Conservation (phyloP, 2,329 filamentous ascomycete genomes). For the Talaromyces sp. region DNA sequence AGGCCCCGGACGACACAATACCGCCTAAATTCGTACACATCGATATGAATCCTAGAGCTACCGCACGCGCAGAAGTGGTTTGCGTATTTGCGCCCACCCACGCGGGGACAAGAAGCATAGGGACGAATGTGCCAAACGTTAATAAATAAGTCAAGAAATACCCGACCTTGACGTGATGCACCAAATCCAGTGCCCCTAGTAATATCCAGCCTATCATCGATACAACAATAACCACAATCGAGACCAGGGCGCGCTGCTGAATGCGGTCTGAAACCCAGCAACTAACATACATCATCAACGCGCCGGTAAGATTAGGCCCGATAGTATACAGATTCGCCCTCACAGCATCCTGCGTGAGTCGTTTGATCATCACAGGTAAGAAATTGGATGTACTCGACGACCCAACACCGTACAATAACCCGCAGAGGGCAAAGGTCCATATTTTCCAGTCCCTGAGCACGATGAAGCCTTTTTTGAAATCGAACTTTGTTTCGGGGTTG, state of each 20-base stretch:
- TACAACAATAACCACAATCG: slow-evolving; percentile 1
- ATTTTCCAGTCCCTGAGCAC: slow-evolving; percentile 4
- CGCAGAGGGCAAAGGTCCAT: slow-evolving; percentile 9
- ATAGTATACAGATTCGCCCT: slow-evolving; percentile 15
- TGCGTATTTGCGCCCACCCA: slow-evolving; percentile 9
- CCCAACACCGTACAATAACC: slow-evolving; percentile 10
- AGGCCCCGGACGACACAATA: background rate
- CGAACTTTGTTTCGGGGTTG: background rate
- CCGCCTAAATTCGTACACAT: slow-evolving; percentile 7
- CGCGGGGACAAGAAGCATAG: background rate
- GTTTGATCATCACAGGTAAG: slow-evolving; percentile 15
- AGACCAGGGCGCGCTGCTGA: background rate
- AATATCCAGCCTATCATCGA: slow-evolving; percentile 16
- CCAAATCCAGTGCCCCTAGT: background rate
- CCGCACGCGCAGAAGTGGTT: slow-evolving; percentile 2
- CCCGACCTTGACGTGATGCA: slow-evolving; percentile 2
- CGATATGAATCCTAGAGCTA: slow-evolving; percentile 5
- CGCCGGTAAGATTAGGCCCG: slow-evolving; percentile 10
- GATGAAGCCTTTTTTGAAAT: background rate
- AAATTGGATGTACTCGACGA: slow-evolving; percentile 15
- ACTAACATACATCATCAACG: slow-evolving; percentile 1
- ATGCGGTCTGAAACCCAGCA: slow-evolving; percentile 9
- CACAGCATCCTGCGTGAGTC: slow-evolving; percentile 7
- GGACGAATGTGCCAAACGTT: slow-evolving; percentile 8
- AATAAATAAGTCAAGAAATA: slow-evolving; percentile 10